These are phyloP conservation scores for Podosphaera xanthii DNA, from an alignment of 2,329 filamentous ascomycete species.

Conservation along the genomic window DNA sequence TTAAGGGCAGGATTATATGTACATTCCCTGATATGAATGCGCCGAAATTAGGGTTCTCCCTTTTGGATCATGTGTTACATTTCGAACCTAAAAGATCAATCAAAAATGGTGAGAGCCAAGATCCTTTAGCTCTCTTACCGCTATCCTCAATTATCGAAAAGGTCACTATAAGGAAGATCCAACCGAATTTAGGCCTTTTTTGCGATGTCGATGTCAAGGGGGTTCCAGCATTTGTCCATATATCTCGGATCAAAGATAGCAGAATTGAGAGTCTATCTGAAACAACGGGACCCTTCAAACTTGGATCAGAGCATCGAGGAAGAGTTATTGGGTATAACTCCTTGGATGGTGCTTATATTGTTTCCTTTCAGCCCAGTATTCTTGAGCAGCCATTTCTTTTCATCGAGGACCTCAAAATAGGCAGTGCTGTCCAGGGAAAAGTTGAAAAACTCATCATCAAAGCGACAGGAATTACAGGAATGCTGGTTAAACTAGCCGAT, in stretches of 20 bases:
- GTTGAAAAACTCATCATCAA: constrained; percentile 70
- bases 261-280: constrained; percentile 69
- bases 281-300: constrained; percentile 52
- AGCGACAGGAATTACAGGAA: constrained; percentile 51
- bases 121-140: constrained; percentile 36
- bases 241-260: constrained; percentile 74
- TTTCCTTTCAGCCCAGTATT: constrained; percentile 64
- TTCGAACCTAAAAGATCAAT: constrained; percentile 25
- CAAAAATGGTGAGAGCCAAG: constrained; percentile 21
- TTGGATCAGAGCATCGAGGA: constrained; percentile 56
- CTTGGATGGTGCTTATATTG: constrained; percentile 62
- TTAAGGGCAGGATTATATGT: constrained; percentile 71
- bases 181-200: constrained; percentile 61
- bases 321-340: constrained; percentile 72
- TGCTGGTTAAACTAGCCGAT: constrained; percentile 67
- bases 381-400: constrained; percentile 75
- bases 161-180: constrained; percentile 59
- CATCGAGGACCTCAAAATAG: constrained; percentile 73
- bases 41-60: constrained; percentile 67
- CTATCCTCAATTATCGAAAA: constrained; percentile 56
- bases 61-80: constrained; percentile 62
- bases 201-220: constrained; percentile 44
- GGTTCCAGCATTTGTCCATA: constrained; percentile 75
- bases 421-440: constrained; percentile 56
- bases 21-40: constrained; percentile 60